Conservation (phyloP, 2,329 filamentous ascomycete genomes). For the Trichoderma endophyticum region DNA sequence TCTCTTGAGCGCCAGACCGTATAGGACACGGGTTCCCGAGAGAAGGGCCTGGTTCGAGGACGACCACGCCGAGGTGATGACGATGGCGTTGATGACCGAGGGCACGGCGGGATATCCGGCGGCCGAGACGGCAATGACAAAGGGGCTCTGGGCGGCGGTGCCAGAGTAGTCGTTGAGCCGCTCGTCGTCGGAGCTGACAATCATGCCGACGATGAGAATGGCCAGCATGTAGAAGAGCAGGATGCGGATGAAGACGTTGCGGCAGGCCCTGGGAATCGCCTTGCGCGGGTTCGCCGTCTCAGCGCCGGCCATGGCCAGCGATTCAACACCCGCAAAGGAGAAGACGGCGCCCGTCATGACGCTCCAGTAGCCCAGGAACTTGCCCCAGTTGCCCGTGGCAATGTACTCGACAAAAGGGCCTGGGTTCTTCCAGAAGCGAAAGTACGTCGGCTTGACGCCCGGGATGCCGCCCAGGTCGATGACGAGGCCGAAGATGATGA, state of each 20-base stretch:
- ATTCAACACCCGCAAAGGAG: constrained; percentile 65
- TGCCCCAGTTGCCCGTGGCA: constrained; percentile 54
- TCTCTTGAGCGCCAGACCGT: constrained; percentile 63
- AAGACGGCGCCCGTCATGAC: constrained; percentile 63
- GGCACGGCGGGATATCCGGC: constrained; percentile 67
- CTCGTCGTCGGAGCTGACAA: constrained; percentile 58
- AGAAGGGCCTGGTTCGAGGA: constrained; percentile 61
- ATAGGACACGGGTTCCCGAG: constrained; percentile 65
- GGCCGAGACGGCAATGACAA: constrained; percentile 67
- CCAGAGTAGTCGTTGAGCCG: constrained; percentile 48
- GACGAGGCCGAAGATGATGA: constrained; percentile 60
- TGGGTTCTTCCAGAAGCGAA: constrained; percentile 66
- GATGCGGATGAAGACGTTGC: constrained; percentile 57
- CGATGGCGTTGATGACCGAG: constrained; percentile 72
- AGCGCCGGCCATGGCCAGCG: constrained; percentile 59
- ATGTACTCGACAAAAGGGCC: constrained; percentile 67
- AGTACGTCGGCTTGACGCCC: constrained; percentile 58
- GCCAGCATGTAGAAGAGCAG: constrained; percentile 61
- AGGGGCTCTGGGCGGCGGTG: constrained; percentile 54
- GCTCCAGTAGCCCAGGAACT: constrained; percentile 65
- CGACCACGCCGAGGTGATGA: constrained; percentile 66
- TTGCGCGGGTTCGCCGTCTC: constrained; percentile 55
- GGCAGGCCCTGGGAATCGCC: constrained; percentile 54
- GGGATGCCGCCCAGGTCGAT: constrained; percentile 62
- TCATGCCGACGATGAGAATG: constrained; percentile 67